Conservation (phyloP, 192 early-diverging fungal genomes). For the Entomortierella chlamydospora region DNA sequence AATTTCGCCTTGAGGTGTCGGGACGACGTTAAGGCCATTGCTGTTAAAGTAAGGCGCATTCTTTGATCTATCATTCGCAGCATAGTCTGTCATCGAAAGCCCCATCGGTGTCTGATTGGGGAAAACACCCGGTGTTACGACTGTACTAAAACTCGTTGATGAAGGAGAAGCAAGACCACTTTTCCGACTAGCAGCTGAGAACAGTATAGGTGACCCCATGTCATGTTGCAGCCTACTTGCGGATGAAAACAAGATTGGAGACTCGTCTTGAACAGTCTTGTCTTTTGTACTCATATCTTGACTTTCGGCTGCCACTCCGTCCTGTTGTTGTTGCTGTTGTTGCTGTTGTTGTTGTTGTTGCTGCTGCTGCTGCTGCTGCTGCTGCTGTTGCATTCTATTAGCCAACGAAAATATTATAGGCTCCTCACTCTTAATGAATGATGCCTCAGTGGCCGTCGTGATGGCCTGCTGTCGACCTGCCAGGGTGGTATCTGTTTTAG, state of each 20-base stretch:
- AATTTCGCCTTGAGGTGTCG: conserved; percentile 24
- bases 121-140: background rate
- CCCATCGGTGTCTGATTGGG: background rate
- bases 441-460: background rate
- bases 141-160: background rate
- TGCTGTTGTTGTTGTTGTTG: conserved; percentile 22
- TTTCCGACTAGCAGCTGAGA: conserved; percentile 30
- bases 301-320: background rate
- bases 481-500: background rate
- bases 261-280: background rate
- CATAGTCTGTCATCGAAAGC: background rate
- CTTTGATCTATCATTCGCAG: background rate
- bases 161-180: conserved; percentile 8
- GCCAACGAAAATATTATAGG: conserved; percentile 41
- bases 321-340: conserved; percentile 1
- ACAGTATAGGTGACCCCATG: conserved; percentile 27
- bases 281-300: background rate
- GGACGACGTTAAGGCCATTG: conserved; percentile 37
- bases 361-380: conserved; percentile 28
- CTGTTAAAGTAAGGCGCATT: conserved; percentile 9
- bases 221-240: conserved; percentile 25
- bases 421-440: conserved; percentile 1
- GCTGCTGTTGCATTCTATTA: conserved; percentile 15
- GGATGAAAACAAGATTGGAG: conserved; percentile 36
- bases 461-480: background rate